Evolutionary conservation across 2,329 filamentous ascomycete genomes (phyloP), one percentile per base, ranked within the genome.

Genomic region (Paracoccidioides brasiliensis): DNA sequence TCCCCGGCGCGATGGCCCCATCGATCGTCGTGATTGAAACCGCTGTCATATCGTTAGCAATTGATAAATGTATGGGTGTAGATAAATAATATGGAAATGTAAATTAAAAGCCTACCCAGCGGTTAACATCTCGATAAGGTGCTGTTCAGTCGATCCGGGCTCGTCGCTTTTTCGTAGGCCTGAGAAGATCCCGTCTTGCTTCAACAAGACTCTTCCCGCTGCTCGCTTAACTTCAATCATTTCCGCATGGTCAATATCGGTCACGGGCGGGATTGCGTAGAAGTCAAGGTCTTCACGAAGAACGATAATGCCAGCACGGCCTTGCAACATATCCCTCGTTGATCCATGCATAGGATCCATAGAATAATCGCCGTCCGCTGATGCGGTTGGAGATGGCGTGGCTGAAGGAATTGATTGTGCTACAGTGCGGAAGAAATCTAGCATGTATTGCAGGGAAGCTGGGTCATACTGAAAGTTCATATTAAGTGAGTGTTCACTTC

Each of bases 1-100:
- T 98, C 93, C 56, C 89, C 88, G n/a, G 93, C 91, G 57, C 93
- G 86, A 70, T 98, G 91, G 38, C 93, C 93, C 93, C 93, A 98
- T 60, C 76, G 80, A 69, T 98, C 93, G 61, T 96, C 88, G 66
- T 95, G 88, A 69, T 97, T 90, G 75, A 98, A 98, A 41, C 93
- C 93, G 63, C 93, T 97, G 63, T 8, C 46, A 49, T 51, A 41
- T n/a, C n/a, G 48, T 48, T 14, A 52, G 50, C 15, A 6, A 51
- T 38, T 50, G 9, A 38, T 12, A 38, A 15, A 38, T 22, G 9
- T 7, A 30, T 30, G 33, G 9, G 4, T 15, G 40, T 14, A 22
- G 10, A 28, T 7, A 30, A 4, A n/a, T 9, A 22, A 22, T 12
- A 28, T 15, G 42, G 41, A 37, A 35, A 46, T 49, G 38, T 30